Base-by-base conservation (phyloP, 305 asterid genomes). In the Andrographis paniculata region DNA sequence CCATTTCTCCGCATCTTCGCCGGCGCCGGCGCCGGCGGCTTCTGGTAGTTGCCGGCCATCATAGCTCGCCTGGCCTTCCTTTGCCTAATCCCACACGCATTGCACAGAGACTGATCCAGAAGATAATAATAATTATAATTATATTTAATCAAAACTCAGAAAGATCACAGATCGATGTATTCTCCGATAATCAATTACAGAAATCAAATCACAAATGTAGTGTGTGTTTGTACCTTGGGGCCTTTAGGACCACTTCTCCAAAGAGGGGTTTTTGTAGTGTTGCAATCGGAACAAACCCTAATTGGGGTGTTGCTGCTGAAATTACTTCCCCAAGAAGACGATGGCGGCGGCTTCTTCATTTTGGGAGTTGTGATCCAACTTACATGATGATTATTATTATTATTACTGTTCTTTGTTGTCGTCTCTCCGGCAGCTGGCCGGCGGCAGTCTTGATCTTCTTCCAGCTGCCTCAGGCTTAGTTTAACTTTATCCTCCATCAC, bases 231-330 rank as follows among this genome's bases (percentile, higher is more conserved):
- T n/a, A 84, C 97, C 97, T 88, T 88, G 44, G 97, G 97, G 55
- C 95, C 97, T 63, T 79, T 75, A 36, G 97, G 97, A 41, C 97
- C 97, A 70, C 97, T 81, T 70, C 97, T 79, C 97, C 97, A 88
- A 17, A 88, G 92, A 69, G 97, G 97, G 36, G 97, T 88, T 69
- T 81, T 88, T 31, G 97, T 88, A 3, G 97, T 88, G 79, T 70
- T 75, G 61, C 97, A 88, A 70, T 88, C 93, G 17, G 94, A 48
- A 52, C 97, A 88, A 81, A 84, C 95, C 97, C 94, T 88, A 84
- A 77, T 74, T 58, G 88, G 84, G 56, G 61, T 54, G 47, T 64
- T 77, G 80, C 71, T 75, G 83, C 83, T 71, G 16, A 64, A 55
- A 48, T 80, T 87, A 42, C 65, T 52, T 55, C 67, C 87, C 38